A percentile compares a stretch with the other conserved stretches of the same genome.
Conservation (phyloP, 345 rosid species). For the Salix dunnii region DNA sequence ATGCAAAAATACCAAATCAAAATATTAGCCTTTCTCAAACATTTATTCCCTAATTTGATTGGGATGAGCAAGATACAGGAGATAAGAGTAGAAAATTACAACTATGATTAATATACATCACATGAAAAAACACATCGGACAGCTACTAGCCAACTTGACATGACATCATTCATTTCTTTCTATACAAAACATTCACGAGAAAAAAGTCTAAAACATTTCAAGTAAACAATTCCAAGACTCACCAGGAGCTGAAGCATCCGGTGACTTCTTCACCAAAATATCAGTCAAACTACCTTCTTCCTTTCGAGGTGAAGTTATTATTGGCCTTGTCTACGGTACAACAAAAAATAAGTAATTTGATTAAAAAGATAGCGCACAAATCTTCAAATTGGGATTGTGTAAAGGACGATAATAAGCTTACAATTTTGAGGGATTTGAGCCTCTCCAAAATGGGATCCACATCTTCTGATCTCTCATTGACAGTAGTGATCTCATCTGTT, state of each 20-base stretch:
- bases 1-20: background rate
- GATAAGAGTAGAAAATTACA: background rate
- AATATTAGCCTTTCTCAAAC: background rate
- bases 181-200: background rate
- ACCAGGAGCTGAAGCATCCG: slow-evolving; percentile 59
- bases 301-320: slow-evolving; percentile 57
- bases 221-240: slow-evolving; percentile 7
- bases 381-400: background rate
- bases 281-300: slow-evolving; percentile 86
- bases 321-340: slow-evolving; percentile 59
- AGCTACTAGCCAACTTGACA: background rate
- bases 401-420: slow-evolving; percentile 29
- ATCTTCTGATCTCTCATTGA: slow-evolving; percentile 54
- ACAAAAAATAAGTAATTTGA: background rate
- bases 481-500: slow-evolving; percentile 73
- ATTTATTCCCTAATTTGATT: background rate
- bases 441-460: slow-evolving; percentile 73
- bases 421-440: slow-evolving; percentile 74
- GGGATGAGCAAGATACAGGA: background rate
- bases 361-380: background rate
- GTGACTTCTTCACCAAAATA: slow-evolving; percentile 73
- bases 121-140: background rate
- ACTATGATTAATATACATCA: background rate
- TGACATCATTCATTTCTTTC: background rate
- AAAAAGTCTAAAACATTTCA: background rate